phyloP scores from a whole-genome alignment of 2,329 filamentous ascomycete species.

The Amylocarpus encephaloides region DNA sequence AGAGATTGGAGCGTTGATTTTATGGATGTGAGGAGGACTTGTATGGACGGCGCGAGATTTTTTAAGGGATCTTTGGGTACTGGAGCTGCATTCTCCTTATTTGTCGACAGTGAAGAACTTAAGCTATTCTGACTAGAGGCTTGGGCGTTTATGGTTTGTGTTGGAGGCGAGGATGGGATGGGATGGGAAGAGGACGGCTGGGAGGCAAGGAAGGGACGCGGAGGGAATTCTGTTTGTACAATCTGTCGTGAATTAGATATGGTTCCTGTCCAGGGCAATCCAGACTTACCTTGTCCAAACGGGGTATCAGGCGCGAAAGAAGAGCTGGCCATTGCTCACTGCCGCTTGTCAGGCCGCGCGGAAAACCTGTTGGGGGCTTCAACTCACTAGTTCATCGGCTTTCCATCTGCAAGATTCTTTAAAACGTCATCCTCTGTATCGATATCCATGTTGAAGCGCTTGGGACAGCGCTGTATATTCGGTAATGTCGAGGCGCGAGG shows the following conservation, averaged over 20 bases:
- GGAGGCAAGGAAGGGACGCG: slow-evolving; percentile 41
- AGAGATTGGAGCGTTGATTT: slow-evolving; percentile 52
- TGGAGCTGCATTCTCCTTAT: slow-evolving; percentile 61
- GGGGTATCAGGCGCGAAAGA: slow-evolving; percentile 33
- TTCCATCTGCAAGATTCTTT: slow-evolving; percentile 43
- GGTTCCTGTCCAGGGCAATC: background rate
- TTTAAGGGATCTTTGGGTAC: slow-evolving; percentile 31
- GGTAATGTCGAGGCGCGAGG: background rate
- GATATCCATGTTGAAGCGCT: slow-evolving; percentile 44
- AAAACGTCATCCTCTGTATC: slow-evolving; percentile 42
- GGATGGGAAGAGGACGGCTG: slow-evolving; percentile 35
- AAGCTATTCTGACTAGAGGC: slow-evolving; percentile 17
- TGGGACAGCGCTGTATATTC: slow-evolving; percentile 21
- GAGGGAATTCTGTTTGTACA: slow-evolving; percentile 24
- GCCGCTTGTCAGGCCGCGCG: slow-evolving; percentile 16
- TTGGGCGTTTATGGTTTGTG: slow-evolving; percentile 41
- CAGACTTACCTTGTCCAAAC: slow-evolving; percentile 32
- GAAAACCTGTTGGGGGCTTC: slow-evolving; percentile 1
- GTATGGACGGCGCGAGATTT: slow-evolving; percentile 57
- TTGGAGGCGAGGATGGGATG: slow-evolving; percentile 47
- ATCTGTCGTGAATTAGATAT: slow-evolving; percentile 13
- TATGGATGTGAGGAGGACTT: slow-evolving; percentile 56
- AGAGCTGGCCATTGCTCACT: slow-evolving; percentile 36
- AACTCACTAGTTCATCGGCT: slow-evolving; percentile 50
- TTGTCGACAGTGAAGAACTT: slow-evolving; percentile 42